phyloP scores from a whole-genome alignment of 2,329 filamentous ascomycete species.

The Alternaria sp. region DNA sequence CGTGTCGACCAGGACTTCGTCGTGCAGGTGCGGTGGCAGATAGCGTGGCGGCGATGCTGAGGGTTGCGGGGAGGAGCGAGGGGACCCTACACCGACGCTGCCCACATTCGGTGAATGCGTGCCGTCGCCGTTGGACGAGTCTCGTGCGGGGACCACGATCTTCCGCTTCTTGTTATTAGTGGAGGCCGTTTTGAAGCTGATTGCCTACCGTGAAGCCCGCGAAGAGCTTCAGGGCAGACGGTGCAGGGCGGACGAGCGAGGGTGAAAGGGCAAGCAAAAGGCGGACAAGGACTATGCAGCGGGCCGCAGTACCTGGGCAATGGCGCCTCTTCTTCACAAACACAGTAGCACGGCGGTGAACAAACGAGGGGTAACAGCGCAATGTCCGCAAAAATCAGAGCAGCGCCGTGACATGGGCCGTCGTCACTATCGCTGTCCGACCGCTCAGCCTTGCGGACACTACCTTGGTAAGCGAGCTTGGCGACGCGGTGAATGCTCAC shows the following conservation, averaged over 20 bases:
- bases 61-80: slow-evolving; percentile 48
- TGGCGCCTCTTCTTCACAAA: slow-evolving; percentile 8
- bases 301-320: slow-evolving; percentile 8
- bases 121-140: slow-evolving; percentile 15
- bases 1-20: slow-evolving; percentile 53
- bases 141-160: slow-evolving; percentile 46
- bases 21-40: slow-evolving; percentile 63
- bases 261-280: neutral
- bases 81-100: slow-evolving; percentile 35
- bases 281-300: slow-evolving; percentile 13
- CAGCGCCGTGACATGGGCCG: slow-evolving; percentile 26
- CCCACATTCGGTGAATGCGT: slow-evolving; percentile 43
- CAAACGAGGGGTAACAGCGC: slow-evolving; percentile 24
- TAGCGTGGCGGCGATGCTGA: slow-evolving; percentile 54
- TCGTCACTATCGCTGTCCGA: slow-evolving; percentile 21
- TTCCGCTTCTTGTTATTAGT: slow-evolving; percentile 57
- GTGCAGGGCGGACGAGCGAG: slow-evolving; percentile 7
- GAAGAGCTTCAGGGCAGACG: slow-evolving; percentile 46
- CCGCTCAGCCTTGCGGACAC: slow-evolving; percentile 23
- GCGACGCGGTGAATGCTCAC: slow-evolving; percentile 7
- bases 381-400: slow-evolving; percentile 31
- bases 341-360: slow-evolving; percentile 16
- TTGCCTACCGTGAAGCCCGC: slow-evolving; percentile 48
- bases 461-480: slow-evolving; percentile 23
- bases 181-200: slow-evolving; percentile 50